phyloP scores from a whole-genome alignment of 495 filamentous ascomycete species.

The Penicillium paxilli region DNA sequence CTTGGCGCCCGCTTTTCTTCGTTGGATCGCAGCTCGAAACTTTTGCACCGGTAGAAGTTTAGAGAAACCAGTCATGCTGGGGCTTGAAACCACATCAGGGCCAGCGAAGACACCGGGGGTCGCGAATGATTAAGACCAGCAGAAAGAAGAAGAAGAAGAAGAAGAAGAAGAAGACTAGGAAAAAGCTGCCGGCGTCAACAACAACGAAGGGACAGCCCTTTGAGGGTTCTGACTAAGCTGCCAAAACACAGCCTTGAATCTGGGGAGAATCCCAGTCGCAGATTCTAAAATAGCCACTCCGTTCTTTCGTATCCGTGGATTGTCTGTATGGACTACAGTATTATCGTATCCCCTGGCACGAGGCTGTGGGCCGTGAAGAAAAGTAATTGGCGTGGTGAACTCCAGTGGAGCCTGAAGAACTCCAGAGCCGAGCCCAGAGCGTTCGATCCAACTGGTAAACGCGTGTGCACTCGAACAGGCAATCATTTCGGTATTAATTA shows the following conservation, averaged over 20 bases:
- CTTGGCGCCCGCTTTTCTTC: slow-evolving; percentile 30
- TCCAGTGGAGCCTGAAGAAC: not conserved
- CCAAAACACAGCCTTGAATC: slow-evolving; percentile 8
- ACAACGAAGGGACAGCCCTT: not conserved
- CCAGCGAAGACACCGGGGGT: slow-evolving; percentile 15
- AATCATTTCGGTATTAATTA: no score
- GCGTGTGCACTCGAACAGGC: no score
- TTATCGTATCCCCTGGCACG: not conserved
- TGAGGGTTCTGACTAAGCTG: slow-evolving; percentile 23
- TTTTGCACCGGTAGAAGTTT: slow-evolving; percentile 36
- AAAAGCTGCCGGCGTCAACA: no score
- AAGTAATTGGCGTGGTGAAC: not conserved
- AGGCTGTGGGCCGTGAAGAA: not conserved
- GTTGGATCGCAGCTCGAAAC: slow-evolving; percentile 36
- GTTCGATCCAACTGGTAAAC: not conserved
- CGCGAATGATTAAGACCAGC: not conserved
- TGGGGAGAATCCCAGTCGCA: not conserved
- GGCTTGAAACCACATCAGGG: slow-evolving; percentile 30
- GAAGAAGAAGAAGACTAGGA: slow-evolving; percentile 1
- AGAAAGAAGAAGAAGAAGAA: not conserved
- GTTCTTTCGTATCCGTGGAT: not conserved
- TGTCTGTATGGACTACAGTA: not conserved
- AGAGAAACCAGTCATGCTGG: slow-evolving; percentile 40
- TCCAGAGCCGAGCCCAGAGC: not conserved
- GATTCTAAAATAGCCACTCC: not conserved